Base-by-base conservation (phyloP, 192 early-diverging fungal species). In the Geranomyces michiganensis region DNA sequence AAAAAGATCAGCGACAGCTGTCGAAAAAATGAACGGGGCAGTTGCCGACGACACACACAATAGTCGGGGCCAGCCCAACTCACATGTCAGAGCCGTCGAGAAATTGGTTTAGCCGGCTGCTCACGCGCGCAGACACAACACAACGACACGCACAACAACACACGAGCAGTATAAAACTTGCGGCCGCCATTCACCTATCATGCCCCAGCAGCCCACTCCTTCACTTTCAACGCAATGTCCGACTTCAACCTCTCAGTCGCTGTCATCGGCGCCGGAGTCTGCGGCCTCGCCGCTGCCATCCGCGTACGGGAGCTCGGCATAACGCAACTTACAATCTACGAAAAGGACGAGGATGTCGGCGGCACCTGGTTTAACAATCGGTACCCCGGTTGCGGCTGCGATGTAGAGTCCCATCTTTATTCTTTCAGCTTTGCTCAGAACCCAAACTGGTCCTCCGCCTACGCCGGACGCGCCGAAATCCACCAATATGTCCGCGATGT, bases 311-410 rank as follows among this genome's bases (percentile, higher is more conserved):
- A 80, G 13, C 53, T 87, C 43, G 77, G 77, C 33, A 60, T 83
- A 47, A 49, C 65, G 19, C 30, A 62, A 22, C 76, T 79, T 26
- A 59, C 76, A 21, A 69, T 87, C 30, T 83, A 83, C 59, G 85
- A 87, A 51, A 73, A 70, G 36, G 68, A 71, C 4, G 48, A 71
- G 3, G 81, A 82, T 41, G 67, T 87, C n/a, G 85, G 85, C 12
- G 85, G 85, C 24, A 84, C 82, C 13, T 87, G 85, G 85, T 56
- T 72, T 17, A 45, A 58, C 24, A 81, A 84, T 61, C 46, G 56
- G 19, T 81, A 81, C 36, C 81, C 83, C 12, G 82, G 84, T 5
- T 78, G 78, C 27, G 84, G 79, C 0, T 87, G 86, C 61, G 86
- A 87, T 74, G 77, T 87, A 9, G 74, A 74, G 14, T 78, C 75